A percentile compares a stretch with the other conserved stretches of the same genome.
Evolutionary conservation across 768 basidiomycete species (phyloP).

Genomic region (Lanmaoa pseudosensibilis): DNA sequence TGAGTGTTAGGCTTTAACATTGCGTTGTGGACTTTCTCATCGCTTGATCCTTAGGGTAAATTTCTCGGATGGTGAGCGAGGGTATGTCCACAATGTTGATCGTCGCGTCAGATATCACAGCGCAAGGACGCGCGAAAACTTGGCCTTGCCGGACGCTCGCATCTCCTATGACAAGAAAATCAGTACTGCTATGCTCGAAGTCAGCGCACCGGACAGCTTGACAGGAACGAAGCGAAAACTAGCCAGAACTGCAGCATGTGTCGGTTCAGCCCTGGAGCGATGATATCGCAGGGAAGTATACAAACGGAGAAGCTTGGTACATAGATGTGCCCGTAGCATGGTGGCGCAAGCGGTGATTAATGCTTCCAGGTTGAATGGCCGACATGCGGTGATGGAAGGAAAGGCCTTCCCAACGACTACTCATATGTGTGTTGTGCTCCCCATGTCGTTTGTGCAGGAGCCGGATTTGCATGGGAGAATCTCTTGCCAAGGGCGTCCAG

Average conservation of each 20-base stretch:
- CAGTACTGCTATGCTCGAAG: conserved; percentile 1
- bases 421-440: background rate
- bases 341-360: conserved; percentile 35
- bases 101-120: background rate
- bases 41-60: conserved; percentile 13
- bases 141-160: background rate
- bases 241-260: conserved; percentile 10
- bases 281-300: conserved; percentile 28
- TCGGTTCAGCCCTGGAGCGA: conserved; percentile 21
- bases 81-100: background rate
- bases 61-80: background rate
- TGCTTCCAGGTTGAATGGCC: conserved; percentile 26
- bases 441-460: conserved; percentile 9
- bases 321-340: conserved; percentile 20
- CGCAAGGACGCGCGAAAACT: background rate
- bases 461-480: conserved; percentile 32
- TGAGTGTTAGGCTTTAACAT: conserved; percentile 19
- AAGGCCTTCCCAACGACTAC: conserved; percentile 15
- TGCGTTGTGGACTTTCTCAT: conserved; percentile 17
- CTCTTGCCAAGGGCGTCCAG: conserved; percentile 4
- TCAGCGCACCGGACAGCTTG: conserved; percentile 4
- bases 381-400: conserved; percentile 26
- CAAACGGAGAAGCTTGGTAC: conserved; percentile 22
- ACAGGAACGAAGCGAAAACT: conserved; percentile 19
- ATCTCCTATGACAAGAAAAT: conserved; percentile 2